These are phyloP conservation scores for apple (Malus domestica) DNA, from an alignment of 306 rosid genomes.

Conservation along the genomic window ASM211411v1 NC_041805.1:34098001-34098500, in stretches of 20 bases:
- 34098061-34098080: too few relatives aligned
- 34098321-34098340: too few relatives aligned
- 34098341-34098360: too few relatives aligned
- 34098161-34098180: conserved; percentile 27
- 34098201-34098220: not conserved
- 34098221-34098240: not conserved
- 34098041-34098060: not conserved
- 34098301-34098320: not conserved
- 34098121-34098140: not conserved
- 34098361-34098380: too few relatives aligned
- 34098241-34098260: not conserved
- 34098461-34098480: rapidly evolving
- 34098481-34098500: too few relatives aligned
- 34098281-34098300: not conserved
- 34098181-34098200: conserved; percentile 30
- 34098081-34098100: too few relatives aligned
- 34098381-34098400: not conserved
- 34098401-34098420: not conserved
- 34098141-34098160: conserved; percentile 20
- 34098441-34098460: too few relatives aligned
- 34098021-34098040: conserved; percentile 19
- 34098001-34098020: too few relatives aligned
- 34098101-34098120: too few relatives aligned
- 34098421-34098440: too few relatives aligned
- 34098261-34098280: not conserved